phyloP scores from a whole-genome alignment of 257 asterid species.

The Coffea canephora region DNA sequence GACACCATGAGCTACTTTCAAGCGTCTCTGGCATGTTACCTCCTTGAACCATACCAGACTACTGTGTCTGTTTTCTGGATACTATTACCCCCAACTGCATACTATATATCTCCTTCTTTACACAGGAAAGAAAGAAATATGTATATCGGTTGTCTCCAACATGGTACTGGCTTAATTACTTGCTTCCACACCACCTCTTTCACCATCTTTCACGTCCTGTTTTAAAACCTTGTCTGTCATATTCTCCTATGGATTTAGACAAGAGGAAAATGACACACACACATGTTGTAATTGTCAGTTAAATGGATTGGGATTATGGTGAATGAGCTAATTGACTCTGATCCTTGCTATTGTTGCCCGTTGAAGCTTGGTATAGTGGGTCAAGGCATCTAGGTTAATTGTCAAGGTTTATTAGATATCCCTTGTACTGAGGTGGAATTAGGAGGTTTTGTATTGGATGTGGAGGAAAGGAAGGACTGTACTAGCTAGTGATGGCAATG shows the following conservation, averaged over 20 bases:
- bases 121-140: background rate
- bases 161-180: background rate
- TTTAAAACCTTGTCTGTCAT: background rate
- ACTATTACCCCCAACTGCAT: background rate
- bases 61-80: background rate
- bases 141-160: background rate
- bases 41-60: background rate
- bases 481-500: background rate
- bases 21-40: background rate
- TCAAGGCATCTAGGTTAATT: background rate
- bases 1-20: background rate
- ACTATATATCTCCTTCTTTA: background rate
- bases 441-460: background rate
- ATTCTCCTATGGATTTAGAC: background rate
- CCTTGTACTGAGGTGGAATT: background rate
- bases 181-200: background rate
- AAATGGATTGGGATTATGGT: background rate
- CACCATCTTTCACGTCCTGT: background rate
- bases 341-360: background rate
- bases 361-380: background rate
- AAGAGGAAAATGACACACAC: background rate
- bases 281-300: background rate
- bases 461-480: background rate
- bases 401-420: background rate
- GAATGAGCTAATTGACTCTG: background rate